Evolutionary conservation across 257 asterid genomes (phyloP).

Genomic region (Solanum paucissectum): DNA sequence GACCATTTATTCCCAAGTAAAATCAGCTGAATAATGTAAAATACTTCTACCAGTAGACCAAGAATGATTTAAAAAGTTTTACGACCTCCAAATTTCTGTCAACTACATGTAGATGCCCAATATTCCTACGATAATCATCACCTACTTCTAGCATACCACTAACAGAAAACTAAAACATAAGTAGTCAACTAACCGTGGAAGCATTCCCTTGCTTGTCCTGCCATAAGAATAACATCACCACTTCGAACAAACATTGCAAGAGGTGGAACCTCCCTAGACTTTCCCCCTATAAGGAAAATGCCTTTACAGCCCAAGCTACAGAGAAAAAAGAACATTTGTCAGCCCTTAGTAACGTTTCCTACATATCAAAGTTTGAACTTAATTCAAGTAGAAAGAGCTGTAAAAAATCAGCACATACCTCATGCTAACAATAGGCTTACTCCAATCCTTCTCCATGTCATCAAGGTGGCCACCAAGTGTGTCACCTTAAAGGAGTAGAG

Average conservation of each 20-base stretch:
- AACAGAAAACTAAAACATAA: background rate
- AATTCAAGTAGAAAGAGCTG: background rate
- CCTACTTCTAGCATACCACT: background rate
- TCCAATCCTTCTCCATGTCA: constrained; percentile 99
- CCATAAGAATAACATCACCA: constrained; percentile 90
- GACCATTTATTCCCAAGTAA: background rate
- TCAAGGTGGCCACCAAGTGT: constrained; percentile 97
- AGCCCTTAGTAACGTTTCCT: background rate
- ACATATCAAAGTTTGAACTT: background rate
- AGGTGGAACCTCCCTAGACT: constrained; percentile 68
- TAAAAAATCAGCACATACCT: constrained; percentile 35
- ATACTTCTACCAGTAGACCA: background rate
- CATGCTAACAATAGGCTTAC: constrained; percentile 95
- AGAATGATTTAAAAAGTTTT: background rate
- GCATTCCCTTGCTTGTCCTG: constrained; percentile 92
- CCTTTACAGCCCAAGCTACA: constrained; percentile 93
- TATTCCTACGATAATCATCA: background rate
- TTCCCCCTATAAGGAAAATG: constrained; percentile 90
- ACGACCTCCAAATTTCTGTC: background rate
- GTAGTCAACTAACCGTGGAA: constrained; percentile 56
- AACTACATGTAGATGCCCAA: background rate
- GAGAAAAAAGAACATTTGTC: background rate
- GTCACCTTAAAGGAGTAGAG: constrained; percentile 46
- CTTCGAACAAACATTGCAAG: constrained; percentile 82
- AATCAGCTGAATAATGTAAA: background rate